A percentile compares a stretch with the other conserved stretches of the same genome.
These are phyloP conservation scores for Penicillium sclerotigenum DNA, from an alignment of 2,329 filamentous ascomycete genomes.

Conservation along the genomic window DNA sequence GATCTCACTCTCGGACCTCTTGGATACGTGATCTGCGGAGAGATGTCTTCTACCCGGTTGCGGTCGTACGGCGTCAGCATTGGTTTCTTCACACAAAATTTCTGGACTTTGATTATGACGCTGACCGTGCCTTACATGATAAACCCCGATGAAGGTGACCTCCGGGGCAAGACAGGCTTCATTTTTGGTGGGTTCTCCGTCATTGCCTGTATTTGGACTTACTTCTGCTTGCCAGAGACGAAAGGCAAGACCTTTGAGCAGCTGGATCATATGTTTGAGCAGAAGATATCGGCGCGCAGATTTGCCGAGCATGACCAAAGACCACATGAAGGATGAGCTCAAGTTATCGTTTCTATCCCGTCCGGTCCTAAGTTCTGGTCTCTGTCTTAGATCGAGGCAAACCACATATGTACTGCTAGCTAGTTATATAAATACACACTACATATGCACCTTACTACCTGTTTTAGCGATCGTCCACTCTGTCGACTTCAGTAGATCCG, in stretches of 20 bases:
- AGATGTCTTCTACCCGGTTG: constrained; percentile 8
- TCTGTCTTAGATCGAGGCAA: not conserved
- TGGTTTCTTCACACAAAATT: constrained; percentile 3
- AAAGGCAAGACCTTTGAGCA: constrained; percentile 20
- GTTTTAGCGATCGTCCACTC: not conserved
- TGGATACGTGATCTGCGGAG: constrained; percentile 7
- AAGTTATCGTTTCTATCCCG: not conserved
- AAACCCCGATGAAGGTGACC: constrained; percentile 23
- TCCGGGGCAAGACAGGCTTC: constrained; percentile 31
- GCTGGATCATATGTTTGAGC: constrained; percentile 11
- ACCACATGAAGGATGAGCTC: not conserved
- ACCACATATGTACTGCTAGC: not conserved
- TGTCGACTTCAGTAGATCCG: not conserved
- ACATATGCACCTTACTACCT: not conserved
- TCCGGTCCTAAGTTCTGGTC: not conserved
- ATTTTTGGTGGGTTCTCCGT: constrained; percentile 24
- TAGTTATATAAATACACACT: not conserved
- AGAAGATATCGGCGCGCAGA: not conserved
- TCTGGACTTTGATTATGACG: constrained; percentile 3
- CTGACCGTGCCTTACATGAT: constrained; percentile 10
- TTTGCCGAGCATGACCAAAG: not conserved
- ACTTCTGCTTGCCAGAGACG: constrained; percentile 24
- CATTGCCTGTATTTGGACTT: constrained; percentile 15
- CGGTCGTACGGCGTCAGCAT: constrained; percentile 6
- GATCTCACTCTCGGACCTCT: constrained; percentile 9